Conservation (phyloP, 1,284 basidiomycete genomes). For the Tylopilus orsonianus region DNA sequence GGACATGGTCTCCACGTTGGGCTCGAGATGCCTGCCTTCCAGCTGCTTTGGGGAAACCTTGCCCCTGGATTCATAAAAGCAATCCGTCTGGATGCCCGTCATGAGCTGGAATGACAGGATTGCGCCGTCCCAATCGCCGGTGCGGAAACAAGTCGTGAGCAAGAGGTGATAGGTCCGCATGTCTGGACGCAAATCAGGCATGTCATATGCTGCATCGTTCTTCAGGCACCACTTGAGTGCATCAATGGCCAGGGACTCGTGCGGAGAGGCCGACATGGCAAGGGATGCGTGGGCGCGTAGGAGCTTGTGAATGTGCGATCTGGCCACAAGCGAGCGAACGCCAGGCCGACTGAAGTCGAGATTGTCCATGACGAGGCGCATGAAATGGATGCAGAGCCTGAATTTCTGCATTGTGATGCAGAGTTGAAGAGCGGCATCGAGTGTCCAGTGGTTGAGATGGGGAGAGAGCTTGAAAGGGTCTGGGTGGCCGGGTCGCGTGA, state of each 20-base stretch:
- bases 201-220: conserved; percentile 41
- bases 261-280: conserved; percentile 34
- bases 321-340: conserved; percentile 45
- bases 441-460: conserved; percentile 43
- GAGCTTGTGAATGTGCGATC: conserved; percentile 56
- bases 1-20: conserved; percentile 50
- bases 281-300: conserved; percentile 51
- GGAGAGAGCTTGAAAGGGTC: conserved; percentile 37
- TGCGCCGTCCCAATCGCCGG: conserved; percentile 60
- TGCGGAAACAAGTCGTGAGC: conserved; percentile 57
- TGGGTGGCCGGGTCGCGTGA: conserved; percentile 47
- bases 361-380: conserved; percentile 51
- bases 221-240: conserved; percentile 64
- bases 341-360: conserved; percentile 32
- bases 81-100: conserved; percentile 56
- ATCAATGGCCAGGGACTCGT: conserved; percentile 45
- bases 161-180: conserved; percentile 54
- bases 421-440: conserved; percentile 56
- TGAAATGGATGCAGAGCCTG: conserved; percentile 52
- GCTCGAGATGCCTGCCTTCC: conserved; percentile 42
- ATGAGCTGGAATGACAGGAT: conserved; percentile 60
- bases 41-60: conserved; percentile 36
- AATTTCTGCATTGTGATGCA: conserved; percentile 50
- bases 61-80: conserved; percentile 49
- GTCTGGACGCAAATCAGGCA: conserved; percentile 48